Evolutionary conservation across 2,329 filamentous ascomycete genomes (phyloP), one percentile per base, ranked within the genome.

Genomic region (Sphaerostilbella broomeana): DNA sequence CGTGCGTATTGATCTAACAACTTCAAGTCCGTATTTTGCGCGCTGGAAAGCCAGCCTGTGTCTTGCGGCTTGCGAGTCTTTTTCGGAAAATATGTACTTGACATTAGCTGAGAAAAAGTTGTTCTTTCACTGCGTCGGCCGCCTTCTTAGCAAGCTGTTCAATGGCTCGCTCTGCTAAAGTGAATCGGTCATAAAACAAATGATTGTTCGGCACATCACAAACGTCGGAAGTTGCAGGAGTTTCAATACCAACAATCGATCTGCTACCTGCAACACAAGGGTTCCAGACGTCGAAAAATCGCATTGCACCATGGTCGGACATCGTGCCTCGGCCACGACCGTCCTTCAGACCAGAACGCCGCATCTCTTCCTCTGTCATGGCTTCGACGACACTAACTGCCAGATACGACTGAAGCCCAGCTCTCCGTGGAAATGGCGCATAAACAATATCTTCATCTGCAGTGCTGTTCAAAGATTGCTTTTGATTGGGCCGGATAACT

Each of bases 101-200:
- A n/a, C n/a, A n/a, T n/a, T n/a, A n/a, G n/a, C n/a, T n/a, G n/a
- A n/a, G n/a, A n/a, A n/a, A n/a, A n/a, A 42, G 33, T 20, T 41
- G 29, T 6, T 42, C 31, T 6, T 25, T 31, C 9, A 45, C 24
- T 12, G 31, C 26, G 10, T 21, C n/a, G 25, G 35, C 26, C 10
- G 35, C 25, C 18, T 38, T 31, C 21, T 43, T 38, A 1, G 36
- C 17, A 34, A 56, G 42, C 6, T 47, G 47, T 32, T 50, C 44
- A 16, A 50, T 51, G 9, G 60, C 60, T n/a, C 57, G 51, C 40
- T 61, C 55, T 22, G 51, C 52, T 5, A 77, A 55, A 1, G 62
- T 69, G 28, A 74, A 75, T 0, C 62, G 59, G 34, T 72, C 70
- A 53, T 67, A 70, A 52, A 75, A 78, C 3, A 79, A 57, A 43